Percentiles rank a stretch among this genome's conserved stretches.
These are phyloP conservation scores for Leccinum fallax DNA, from an alignment of 1,284 basidiomycete species.

Conservation along the genomic window DNA sequence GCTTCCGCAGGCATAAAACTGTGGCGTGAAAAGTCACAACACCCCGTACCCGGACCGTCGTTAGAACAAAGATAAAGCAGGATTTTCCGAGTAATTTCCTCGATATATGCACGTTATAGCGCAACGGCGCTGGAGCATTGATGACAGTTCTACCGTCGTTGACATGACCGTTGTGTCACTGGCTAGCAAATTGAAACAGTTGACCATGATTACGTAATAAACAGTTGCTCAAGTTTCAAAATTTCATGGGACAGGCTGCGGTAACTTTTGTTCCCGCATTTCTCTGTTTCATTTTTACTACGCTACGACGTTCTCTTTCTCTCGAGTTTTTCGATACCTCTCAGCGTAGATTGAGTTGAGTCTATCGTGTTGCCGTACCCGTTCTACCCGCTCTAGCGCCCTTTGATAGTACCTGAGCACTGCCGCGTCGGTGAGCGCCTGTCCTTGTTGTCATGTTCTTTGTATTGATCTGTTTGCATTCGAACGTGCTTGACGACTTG, in stretches of 20 bases:
- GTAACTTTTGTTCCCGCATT: background rate
- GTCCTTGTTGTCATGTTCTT: conserved; percentile 19
- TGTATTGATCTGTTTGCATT: conserved; percentile 37
- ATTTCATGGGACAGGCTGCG: background rate
- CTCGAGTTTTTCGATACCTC: background rate
- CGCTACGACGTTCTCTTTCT: background rate
- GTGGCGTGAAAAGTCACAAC: too few relatives aligned
- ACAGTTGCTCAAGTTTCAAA: background rate
- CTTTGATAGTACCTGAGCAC: background rate
- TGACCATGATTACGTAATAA: background rate
- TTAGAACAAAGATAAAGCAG: too few relatives aligned
- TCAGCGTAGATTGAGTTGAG: background rate
- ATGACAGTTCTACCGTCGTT: too few relatives aligned
- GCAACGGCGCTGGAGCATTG: too few relatives aligned
- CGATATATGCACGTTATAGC: too few relatives aligned
- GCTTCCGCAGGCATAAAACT: too few relatives aligned
- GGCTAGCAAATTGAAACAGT: background rate
- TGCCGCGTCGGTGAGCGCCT: conserved; percentile 22
- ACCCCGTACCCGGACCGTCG: background rate
- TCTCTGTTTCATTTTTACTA: background rate
- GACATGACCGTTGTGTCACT: too few relatives aligned
- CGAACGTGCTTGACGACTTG: conserved; percentile 32
- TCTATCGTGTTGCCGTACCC: background rate
- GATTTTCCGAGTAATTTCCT: too few relatives aligned
- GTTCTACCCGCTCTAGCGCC: background rate